Base-by-base conservation (phyloP, 169 alveolate species). In the Babesia sp. region DNA sequence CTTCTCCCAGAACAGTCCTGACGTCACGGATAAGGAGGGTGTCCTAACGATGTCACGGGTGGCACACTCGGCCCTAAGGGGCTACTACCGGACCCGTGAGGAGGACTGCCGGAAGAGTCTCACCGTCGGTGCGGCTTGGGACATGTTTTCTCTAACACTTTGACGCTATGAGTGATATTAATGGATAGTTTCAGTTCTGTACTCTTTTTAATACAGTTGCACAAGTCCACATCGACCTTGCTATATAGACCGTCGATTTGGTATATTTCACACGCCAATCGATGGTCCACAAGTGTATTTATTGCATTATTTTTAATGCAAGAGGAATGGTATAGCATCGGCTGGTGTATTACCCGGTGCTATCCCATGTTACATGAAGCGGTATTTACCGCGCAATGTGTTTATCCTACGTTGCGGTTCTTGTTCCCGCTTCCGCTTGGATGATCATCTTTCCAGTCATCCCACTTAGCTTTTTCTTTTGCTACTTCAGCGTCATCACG, bases 371-470 rank as follows among this genome's bases (percentile, higher is more conserved):
- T n/a, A n/a, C n/a, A n/a, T n/a, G n/a, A n/a, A n/a, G n/a, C n/a
- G n/a, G n/a, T n/a, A n/a, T n/a, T n/a, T n/a, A n/a, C n/a, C n/a
- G n/a, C n/a, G n/a, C n/a, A n/a, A n/a, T n/a, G n/a, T n/a, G 11
- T 12, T 73, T 54, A 79, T 26, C 87, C 83, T 14, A 79, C 71
- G 71, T 79, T 79, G 60, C 70, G 69, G 64, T 71, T 64, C 56
- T 79, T 79, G 56, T 79, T 79, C 0, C 87, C 87, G 51, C 51
- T 34, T 3, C 87, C 87, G 18, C 58, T 31, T 24, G 87, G 87
- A 61, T 79, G 87, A 48, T 79, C 87, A 45, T 79, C 87, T 24
- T 79, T 79, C 87, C 87, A 79, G 48, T 79, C 83, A 37, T 71
- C 83, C 87, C 87, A 79, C 45, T 71, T 37, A 24, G 76, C 72